These are phyloP conservation scores for Rubroboletus satanas DNA, from an alignment of 768 basidiomycete genomes.

Conservation along the genomic window DNA sequence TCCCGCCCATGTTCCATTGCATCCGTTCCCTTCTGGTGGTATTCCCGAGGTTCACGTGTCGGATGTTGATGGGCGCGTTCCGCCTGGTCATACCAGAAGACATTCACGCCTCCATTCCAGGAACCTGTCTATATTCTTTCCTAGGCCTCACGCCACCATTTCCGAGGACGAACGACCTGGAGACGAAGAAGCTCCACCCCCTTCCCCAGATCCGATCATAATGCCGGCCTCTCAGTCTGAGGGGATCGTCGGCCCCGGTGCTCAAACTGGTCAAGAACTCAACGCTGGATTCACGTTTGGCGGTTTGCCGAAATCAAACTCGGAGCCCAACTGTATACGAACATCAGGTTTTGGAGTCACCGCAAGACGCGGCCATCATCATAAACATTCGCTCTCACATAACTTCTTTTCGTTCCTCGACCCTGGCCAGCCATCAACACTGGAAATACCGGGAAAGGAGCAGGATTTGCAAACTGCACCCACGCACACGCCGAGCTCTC, in stretches of 20 bases:
- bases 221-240: slow-evolving; percentile 41
- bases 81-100: slow-evolving; percentile 33
- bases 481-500: slow-evolving; percentile 58
- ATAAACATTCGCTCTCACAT: slow-evolving; percentile 91
- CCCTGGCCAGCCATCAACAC: slow-evolving; percentile 41
- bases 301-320: slow-evolving; percentile 36
- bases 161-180: slow-evolving; percentile 57
- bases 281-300: slow-evolving; percentile 64
- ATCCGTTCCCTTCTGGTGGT: slow-evolving; percentile 22
- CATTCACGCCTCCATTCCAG: slow-evolving; percentile 83
- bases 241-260: slow-evolving; percentile 14
- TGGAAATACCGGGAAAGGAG: slow-evolving; percentile 14
- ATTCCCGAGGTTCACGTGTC: slow-evolving; percentile 18
- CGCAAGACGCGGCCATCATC: slow-evolving; percentile 68
- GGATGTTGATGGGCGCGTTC: slow-evolving; percentile 12
- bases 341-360: slow-evolving; percentile 24
- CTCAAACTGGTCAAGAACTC: slow-evolving; percentile 39
- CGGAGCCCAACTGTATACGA: slow-evolving; percentile 16
- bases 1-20: slow-evolving; percentile 22
- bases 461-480: slow-evolving; percentile 53
- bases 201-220: slow-evolving; percentile 40
- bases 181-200: slow-evolving; percentile 47
- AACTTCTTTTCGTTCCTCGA: slow-evolving; percentile 96
- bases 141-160: slow-evolving; percentile 61
- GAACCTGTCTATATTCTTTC: slow-evolving; percentile 90